Percentiles rank a stretch among this genome's conserved stretches.
Evolutionary conservation across 192 early-diverging fungal genomes (phyloP).

Genomic region (Coemansia sp.): DNA sequence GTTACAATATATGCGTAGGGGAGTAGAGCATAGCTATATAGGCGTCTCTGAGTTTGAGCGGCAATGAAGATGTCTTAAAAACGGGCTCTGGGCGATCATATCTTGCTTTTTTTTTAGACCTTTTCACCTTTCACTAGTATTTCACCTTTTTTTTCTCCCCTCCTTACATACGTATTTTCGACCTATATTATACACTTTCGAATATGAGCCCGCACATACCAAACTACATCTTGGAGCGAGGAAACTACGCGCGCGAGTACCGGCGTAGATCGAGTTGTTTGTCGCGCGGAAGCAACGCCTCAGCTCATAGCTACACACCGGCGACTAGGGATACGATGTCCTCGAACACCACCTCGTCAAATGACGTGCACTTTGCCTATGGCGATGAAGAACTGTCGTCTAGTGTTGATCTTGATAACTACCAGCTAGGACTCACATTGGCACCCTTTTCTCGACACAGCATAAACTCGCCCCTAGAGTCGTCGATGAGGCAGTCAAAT

Average conservation of each 20-base stretch:
- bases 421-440: background rate
- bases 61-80: background rate
- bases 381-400: constrained; percentile 1
- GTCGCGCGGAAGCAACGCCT: constrained; percentile 47
- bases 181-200: background rate
- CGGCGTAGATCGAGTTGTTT: constrained; percentile 43
- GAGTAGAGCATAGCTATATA: background rate
- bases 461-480: background rate
- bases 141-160: background rate
- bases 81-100: background rate
- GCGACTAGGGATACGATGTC: background rate
- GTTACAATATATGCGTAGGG: background rate
- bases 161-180: background rate
- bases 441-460: constrained; percentile 7
- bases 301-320: background rate
- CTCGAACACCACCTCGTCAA: background rate
- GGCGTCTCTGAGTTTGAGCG: background rate
- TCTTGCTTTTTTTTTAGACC: background rate
- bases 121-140: background rate
- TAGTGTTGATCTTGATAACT: constrained; percentile 3
- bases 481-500: background rate
- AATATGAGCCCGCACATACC: constrained; percentile 20
- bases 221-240: constrained; percentile 47
- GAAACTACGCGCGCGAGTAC: constrained; percentile 43
- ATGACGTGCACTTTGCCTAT: background rate